Base-by-base conservation (phyloP, 441 rosid species). In the Hura crepitans region DNA sequence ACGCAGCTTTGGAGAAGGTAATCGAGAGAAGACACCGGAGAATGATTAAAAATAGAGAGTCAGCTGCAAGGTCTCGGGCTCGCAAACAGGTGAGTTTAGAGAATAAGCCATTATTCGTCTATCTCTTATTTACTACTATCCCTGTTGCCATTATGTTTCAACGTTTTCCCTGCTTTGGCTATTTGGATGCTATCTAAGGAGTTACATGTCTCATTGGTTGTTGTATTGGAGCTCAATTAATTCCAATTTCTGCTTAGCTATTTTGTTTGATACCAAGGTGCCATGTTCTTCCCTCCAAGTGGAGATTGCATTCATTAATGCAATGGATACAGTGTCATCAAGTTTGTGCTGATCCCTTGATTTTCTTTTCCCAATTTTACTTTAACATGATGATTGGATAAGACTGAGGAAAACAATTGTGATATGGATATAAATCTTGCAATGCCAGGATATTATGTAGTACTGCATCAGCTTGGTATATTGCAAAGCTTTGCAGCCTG, bases 11-110 rank as follows among this genome's bases (percentile, higher is more conserved):
- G 80, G 94, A 93, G 72, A 79, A 89, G 14, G 85, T 85, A 43
- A 86, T 86, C 51, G 98, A 93, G 81, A 81, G 96, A 51, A 82
- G 95, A 72, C 97, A 88, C 35, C 88, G 95, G 0, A 80, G 97
- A 72, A 93, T 93, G 97, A 93, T 93, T 10, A 91, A 93, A 83
- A 93, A 93, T 66, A 81, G 95, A 10, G 98, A 93, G 66, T 93
- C 98, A 0, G 98, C 97, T 0, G 96, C 97, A 18, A 69, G 98
- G 31, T 93, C 98, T 33, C 85, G 98, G 15, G 98, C 98, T n/a
- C 79, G 98, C 72, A 89, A 87, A 75, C 98, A 91, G 87, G 98
- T 93, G 74, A 81, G 71, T 66, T 58, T 47, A 42, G 45, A 68
- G 72, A 69, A 75, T 67, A 65, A 75, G 62, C 45, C 49, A 33